These are phyloP conservation scores for Moesziomyces sp. DNA, from an alignment of 1,284 basidiomycete species.

Conservation along the genomic window DNA sequence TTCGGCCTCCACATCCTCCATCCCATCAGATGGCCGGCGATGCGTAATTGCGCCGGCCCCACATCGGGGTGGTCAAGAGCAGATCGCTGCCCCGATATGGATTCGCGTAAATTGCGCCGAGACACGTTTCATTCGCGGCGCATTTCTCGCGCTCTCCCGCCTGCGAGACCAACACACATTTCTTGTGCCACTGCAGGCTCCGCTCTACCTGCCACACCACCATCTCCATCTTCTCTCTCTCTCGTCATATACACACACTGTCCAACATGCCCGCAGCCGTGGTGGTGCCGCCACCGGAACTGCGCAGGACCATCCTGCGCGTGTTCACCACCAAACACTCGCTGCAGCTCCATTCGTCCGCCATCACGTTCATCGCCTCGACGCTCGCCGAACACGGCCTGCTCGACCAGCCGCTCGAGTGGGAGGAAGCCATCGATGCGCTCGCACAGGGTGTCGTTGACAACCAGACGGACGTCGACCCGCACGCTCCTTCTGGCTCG, in stretches of 20 bases:
- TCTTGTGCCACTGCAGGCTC: not conserved
- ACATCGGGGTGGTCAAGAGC: not conserved
- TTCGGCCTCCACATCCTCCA: conserved; percentile 12
- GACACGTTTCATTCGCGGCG: conserved; percentile 3
- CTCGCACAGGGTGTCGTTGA: conserved; percentile 62
- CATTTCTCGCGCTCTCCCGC: not conserved
- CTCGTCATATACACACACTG: no score
- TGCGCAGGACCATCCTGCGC: conserved; percentile 58
- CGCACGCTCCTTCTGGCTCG: not conserved
- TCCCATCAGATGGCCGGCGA: not conserved
- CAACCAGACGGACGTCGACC: conserved; percentile 31
- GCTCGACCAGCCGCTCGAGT: conserved; percentile 47
- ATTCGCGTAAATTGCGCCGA: conserved; percentile 26
- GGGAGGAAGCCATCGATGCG: conserved; percentile 65
- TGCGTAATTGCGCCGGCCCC: conserved; percentile 3
- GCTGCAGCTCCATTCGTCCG: conserved; percentile 63
- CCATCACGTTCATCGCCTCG: conserved; percentile 59
- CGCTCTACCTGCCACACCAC: not conserved
- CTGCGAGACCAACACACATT: conserved; percentile 26
- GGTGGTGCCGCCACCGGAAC: conserved; percentile 42
- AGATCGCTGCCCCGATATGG: not conserved
- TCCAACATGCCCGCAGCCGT: not conserved
- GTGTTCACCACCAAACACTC: conserved; percentile 64
- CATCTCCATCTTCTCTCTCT: not conserved
- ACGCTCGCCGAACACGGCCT: conserved; percentile 61